Conservation (phyloP, 2,329 filamentous ascomycete genomes). For the Biscogniauxia marginata region DNA sequence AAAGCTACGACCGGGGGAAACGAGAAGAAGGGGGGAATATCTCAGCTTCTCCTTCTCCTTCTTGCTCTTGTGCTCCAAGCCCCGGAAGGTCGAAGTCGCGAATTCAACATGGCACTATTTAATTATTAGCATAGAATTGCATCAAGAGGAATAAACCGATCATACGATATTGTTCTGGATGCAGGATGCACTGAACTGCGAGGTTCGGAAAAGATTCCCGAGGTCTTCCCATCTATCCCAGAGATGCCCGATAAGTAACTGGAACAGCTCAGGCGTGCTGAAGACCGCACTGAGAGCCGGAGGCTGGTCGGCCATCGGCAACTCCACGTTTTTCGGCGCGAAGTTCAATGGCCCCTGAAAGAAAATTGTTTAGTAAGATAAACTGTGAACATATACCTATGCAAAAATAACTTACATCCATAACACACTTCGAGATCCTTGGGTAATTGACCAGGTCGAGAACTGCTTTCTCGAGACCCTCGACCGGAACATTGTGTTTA, state of each 20-base stretch:
- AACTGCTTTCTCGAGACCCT: slow-evolving; percentile 4
- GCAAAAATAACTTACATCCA: slow-evolving; percentile 17
- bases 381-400: too few relatives aligned
- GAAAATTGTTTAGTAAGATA: neutral
- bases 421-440: slow-evolving; percentile 3
- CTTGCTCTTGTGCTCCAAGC: neutral
- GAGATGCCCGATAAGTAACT: slow-evolving; percentile 11
- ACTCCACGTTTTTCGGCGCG: slow-evolving; percentile 1
- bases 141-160: neutral
- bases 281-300: slow-evolving; percentile 11
- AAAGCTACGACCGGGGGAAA: neutral
- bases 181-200: slow-evolving; percentile 17
- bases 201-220: slow-evolving; percentile 20
- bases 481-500: neutral
- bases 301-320: slow-evolving; percentile 9
- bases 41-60: neutral
- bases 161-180: slow-evolving; percentile 17
- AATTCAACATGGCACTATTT: neutral
- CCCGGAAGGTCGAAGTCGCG: neutral
- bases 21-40: neutral
- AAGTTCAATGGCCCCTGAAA: neutral
- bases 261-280: slow-evolving; percentile 16
- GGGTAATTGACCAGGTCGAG: slow-evolving; percentile 14
- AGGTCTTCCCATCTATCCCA: slow-evolving; percentile 18
- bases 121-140: neutral